These are phyloP conservation scores for Parathielavia hyrcaniae DNA, from an alignment of 495 filamentous ascomycete genomes.

Conservation along the genomic window DNA sequence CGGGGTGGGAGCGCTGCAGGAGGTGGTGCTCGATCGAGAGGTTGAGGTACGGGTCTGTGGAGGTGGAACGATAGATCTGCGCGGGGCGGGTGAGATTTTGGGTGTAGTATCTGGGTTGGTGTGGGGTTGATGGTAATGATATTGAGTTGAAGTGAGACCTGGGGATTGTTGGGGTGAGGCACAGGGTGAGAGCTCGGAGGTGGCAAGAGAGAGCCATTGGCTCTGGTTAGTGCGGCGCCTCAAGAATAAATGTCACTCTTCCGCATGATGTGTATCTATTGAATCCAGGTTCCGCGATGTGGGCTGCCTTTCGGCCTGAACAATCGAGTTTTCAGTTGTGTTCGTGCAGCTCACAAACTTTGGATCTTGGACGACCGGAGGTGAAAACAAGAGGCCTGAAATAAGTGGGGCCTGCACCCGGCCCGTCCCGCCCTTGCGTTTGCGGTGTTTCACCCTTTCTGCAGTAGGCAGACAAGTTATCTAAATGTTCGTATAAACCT, in stretches of 20 bases:
- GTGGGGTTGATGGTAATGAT: background rate
- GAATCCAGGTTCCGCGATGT: too few relatives aligned
- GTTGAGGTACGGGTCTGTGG: conserved; percentile 76
- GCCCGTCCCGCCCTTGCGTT: too few relatives aligned
- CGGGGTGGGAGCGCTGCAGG: conserved; percentile 59
- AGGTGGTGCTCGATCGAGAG: conserved; percentile 93
- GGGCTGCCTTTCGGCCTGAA: too few relatives aligned
- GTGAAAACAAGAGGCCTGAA: too few relatives aligned
- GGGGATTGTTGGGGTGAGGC: background rate
- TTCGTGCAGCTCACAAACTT: too few relatives aligned
- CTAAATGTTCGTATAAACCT: too few relatives aligned
- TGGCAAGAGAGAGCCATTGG: conserved; percentile 6
- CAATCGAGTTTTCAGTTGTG: too few relatives aligned
- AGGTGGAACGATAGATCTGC: conserved; percentile 71
- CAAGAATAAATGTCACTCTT: background rate
- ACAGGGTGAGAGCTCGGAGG: background rate
- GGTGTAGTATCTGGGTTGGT: conserved; percentile 5
- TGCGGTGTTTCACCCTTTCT: too few relatives aligned
- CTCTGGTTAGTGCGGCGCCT: background rate
- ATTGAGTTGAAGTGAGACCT: background rate
- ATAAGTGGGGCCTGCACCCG: too few relatives aligned
- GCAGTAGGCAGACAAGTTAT: too few relatives aligned
- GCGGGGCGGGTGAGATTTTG: conserved; percentile 17
- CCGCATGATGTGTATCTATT: too few relatives aligned
- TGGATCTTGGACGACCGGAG: too few relatives aligned